Evolutionary conservation across 345 rosid species (phyloP), one percentile per base, ranked within the genome.

Genomic region (Syzygium aromaticum): DNA sequence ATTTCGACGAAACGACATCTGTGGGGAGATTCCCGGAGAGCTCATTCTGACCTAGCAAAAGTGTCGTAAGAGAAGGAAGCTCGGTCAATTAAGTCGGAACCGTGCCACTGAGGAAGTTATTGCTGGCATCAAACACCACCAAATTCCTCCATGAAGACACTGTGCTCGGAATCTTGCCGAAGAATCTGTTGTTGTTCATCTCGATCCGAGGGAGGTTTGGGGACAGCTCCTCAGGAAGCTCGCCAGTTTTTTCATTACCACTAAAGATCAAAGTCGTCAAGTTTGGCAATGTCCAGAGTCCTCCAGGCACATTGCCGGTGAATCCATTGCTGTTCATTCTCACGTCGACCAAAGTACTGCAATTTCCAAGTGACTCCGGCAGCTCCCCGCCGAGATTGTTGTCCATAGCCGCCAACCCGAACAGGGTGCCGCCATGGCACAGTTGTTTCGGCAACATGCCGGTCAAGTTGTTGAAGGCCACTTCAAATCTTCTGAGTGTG

Each of bases 331-430:
- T 89, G 51, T 86, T 23, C 63, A 94, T 28, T 0, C 6, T 57
- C 3, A 92, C 54, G 1, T 11, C 38, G 1, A 0, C 0, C 88
- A 93, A 87, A 88, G 92, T 87, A n/a, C 51, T 84, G 88, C 96
- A 95, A 38, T 87, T 92, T 11, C 89, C 93, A 17, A 95, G 92
- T 25, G 94, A 92, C 51, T 73, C 88, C 3, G 96, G 95, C 86
- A 95, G 84, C 86, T 93, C 91, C 46, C 97, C 97, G 8, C 80
- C 64, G 54, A 95, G 93, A 88, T 87, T 86, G 84, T 92, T 94
- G 84, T 91, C 91, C 8, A 54, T 84, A 38, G 94, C 94, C 6
- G 85, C 77, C 23, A 94, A 43, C 52, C 96, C 96, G 2, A 15
- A 12, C 82, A 95, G 86, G 87, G 78, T 91, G 2, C 95, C 92